Evolutionary conservation across 148 eudicot species (phyloP).

Genomic region (Nyssa sinensis): DNA sequence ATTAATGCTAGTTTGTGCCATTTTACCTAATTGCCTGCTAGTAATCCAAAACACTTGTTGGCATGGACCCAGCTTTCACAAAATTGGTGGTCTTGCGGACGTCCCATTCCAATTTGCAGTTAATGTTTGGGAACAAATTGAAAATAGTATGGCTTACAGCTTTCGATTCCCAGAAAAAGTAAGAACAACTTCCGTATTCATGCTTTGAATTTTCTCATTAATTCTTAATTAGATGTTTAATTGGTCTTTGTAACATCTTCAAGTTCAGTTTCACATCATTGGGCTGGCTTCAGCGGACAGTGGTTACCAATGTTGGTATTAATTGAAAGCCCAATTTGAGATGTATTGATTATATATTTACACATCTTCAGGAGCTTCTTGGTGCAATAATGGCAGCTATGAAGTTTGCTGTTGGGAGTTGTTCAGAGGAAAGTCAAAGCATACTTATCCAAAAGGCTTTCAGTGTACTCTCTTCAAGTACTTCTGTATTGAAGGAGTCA

Average conservation of each 20-base stretch:
- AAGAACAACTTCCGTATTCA: conserved; percentile 19
- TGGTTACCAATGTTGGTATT: background rate
- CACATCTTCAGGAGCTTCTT: conserved; percentile 62
- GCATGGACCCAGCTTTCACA: conserved; percentile 46
- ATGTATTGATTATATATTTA: conserved; percentile 9
- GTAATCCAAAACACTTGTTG: conserved; percentile 15
- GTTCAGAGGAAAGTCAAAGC: conserved; percentile 61
- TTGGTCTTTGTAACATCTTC: background rate
- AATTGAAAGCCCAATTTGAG: background rate
- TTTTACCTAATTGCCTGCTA: conserved; percentile 8
- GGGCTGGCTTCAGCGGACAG: conserved; percentile 9
- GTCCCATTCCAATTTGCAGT: conserved; percentile 50
- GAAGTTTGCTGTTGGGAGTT: conserved; percentile 67
- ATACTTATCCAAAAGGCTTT: conserved; percentile 58
- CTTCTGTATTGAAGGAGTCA: conserved; percentile 28
- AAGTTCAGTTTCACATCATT: background rate
- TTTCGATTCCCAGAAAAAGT: conserved; percentile 36
- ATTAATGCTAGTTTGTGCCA: background rate
- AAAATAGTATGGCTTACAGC: conserved; percentile 21
- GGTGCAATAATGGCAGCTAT: conserved; percentile 62
- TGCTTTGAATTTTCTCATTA: background rate
- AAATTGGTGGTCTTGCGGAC: conserved; percentile 41
- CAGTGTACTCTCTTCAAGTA: conserved; percentile 39
- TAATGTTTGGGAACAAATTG: conserved; percentile 62
- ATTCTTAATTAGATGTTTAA: background rate